Conservation (phyloP, 768 basidiomycete genomes). For the Leccinellum albellum region DNA sequence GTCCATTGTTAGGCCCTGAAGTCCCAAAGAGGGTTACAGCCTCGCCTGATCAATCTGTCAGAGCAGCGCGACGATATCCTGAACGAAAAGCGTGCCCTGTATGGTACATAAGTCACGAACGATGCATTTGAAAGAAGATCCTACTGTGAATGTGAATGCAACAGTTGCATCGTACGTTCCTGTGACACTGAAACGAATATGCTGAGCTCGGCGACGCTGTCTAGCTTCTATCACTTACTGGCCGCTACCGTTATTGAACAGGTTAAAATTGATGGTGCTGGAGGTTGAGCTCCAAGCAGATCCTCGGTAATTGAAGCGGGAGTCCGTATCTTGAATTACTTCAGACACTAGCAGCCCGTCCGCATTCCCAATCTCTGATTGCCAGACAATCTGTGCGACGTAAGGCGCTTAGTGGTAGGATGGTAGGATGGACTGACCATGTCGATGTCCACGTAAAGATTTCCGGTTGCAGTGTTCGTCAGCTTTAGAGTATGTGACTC, state of each 20-base stretch:
- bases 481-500: constrained; percentile 35
- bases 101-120: constrained; percentile 1
- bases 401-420: background rate
- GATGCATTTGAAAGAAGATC: constrained; percentile 6
- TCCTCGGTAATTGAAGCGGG: constrained; percentile 38
- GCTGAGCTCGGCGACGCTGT: background rate
- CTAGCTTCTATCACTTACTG: constrained; percentile 29
- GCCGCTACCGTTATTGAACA: constrained; percentile 41
- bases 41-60: constrained; percentile 31
- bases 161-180: constrained; percentile 32
- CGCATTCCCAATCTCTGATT: constrained; percentile 23
- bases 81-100: constrained; percentile 19
- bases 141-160: constrained; percentile 39
- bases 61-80: background rate
- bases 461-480: constrained; percentile 33
- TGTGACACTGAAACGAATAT: constrained; percentile 30
- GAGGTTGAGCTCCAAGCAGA: constrained; percentile 34
- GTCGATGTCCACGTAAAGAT: constrained; percentile 43
- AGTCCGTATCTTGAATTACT: constrained; percentile 35
- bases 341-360: constrained; percentile 14
- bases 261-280: constrained; percentile 30
- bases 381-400: constrained; percentile 25
- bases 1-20: constrained; percentile 34
- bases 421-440: constrained; percentile 27
- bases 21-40: constrained; percentile 44